Percentiles rank a stretch among this genome's conserved stretches.
Conservation (phyloP, 179 eudicot genomes). For the Vitellaria paradoxa region DNA sequence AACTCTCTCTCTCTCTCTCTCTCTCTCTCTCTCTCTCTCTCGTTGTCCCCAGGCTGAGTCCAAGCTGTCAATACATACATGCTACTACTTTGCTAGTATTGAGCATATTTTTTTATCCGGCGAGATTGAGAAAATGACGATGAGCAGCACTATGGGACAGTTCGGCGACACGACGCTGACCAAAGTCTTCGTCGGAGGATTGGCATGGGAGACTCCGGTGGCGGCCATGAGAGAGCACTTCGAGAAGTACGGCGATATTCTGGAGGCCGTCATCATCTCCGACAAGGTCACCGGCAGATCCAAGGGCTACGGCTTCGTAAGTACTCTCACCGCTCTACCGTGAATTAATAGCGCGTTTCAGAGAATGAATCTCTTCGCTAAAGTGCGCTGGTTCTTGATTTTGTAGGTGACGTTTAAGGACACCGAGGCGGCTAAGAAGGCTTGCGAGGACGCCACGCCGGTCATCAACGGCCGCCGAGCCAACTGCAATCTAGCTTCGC, state of each 20-base stretch:
- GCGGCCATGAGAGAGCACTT: constrained; percentile 72
- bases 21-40: too few relatives aligned
- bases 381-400: not conserved
- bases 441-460: constrained; percentile 90
- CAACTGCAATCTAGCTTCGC: constrained; percentile 90
- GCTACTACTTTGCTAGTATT: not conserved
- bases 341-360: not conserved
- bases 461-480: constrained; percentile 89
- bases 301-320: constrained; percentile 94
- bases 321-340: too few relatives aligned
- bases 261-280: constrained; percentile 90
- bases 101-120: not conserved
- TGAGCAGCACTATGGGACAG: constrained; percentile 31
- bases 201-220: constrained; percentile 93
- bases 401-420: constrained; percentile 88
- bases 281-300: constrained; percentile 88
- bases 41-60: too few relatives aligned
- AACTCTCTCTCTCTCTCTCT: too few relatives aligned
- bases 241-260: constrained; percentile 69
- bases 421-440: constrained; percentile 85
- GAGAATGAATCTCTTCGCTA: not conserved
- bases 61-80: not conserved
- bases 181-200: constrained; percentile 91
- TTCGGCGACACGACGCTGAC: constrained; percentile 84
- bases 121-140: constrained; percentile 28